Evolutionary conservation across 2,329 filamentous ascomycete genomes (phyloP).

Genomic region (Trichophyton equinum): DNA sequence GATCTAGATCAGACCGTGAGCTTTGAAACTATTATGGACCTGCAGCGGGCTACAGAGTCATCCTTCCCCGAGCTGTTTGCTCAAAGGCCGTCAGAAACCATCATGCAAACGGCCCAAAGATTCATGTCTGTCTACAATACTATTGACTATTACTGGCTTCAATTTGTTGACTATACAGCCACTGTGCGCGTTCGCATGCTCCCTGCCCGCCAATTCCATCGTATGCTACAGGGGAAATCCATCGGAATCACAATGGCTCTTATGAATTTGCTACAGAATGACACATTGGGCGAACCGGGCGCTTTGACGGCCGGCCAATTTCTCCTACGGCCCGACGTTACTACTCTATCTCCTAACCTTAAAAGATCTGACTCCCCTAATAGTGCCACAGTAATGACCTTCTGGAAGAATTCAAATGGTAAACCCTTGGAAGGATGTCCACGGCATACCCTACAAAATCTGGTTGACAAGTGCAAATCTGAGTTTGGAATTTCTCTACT

Average conservation of each 20-base stretch:
- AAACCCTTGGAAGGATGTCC: conserved; percentile 48
- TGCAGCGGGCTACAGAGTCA: not conserved
- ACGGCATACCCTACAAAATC: conserved; percentile 46
- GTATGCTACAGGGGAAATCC: conserved; percentile 34
- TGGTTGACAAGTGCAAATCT: conserved; percentile 40
- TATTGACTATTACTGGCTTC: conserved; percentile 57
- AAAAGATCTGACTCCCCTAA: conserved; percentile 26
- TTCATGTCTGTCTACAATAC: conserved; percentile 31
- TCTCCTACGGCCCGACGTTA: conserved; percentile 52
- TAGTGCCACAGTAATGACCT: conserved; percentile 54
- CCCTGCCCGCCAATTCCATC: conserved; percentile 46
- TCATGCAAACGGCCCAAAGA: conserved; percentile 36
- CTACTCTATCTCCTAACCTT: conserved; percentile 38
- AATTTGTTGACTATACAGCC: conserved; percentile 69
- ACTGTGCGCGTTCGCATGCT: conserved; percentile 55
- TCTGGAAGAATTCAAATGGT: conserved; percentile 49
- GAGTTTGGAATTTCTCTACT: conserved; percentile 47
- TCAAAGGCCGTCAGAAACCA: not conserved
- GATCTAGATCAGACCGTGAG: conserved; percentile 38
- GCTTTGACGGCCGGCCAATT: conserved; percentile 52
- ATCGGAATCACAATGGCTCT: conserved; percentile 53
- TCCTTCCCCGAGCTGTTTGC: not conserved
- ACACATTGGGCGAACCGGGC: conserved; percentile 41
- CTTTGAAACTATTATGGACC: not conserved
- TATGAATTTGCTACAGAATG: conserved; percentile 56